Evolutionary conservation across 2,329 filamentous ascomycete genomes (phyloP).

Genomic region (Epichloe typhina): DNA sequence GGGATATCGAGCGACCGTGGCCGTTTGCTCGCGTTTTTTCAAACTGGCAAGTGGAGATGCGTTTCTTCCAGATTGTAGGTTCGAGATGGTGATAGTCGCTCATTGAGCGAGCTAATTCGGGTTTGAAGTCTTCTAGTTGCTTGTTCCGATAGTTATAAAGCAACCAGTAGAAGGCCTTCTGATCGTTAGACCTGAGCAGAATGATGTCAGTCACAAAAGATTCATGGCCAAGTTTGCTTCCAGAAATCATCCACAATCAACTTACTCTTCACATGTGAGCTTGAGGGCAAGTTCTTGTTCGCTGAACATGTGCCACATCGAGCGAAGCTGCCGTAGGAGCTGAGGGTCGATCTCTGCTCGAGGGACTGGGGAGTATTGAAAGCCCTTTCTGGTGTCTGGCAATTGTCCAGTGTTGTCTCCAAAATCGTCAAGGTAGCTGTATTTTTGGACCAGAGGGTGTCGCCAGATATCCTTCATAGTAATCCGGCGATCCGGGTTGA

Average conservation of each 20-base stretch:
- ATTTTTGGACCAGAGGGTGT: conserved; percentile 77
- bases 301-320: conserved; percentile 78
- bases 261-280: conserved; percentile 52
- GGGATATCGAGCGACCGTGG: conserved; percentile 41
- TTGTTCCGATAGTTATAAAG: conserved; percentile 71
- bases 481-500: conserved; percentile 68
- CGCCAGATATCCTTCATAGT: conserved; percentile 70
- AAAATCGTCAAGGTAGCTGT: conserved; percentile 59
- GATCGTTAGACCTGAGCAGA: conserved; percentile 59
- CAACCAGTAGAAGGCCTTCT: conserved; percentile 86
- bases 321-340: conserved; percentile 72
- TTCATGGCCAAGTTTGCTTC: background rate
- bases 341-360: conserved; percentile 64
- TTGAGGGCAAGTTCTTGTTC: conserved; percentile 58
- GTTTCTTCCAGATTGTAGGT: conserved; percentile 43
- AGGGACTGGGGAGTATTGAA: conserved; percentile 42
- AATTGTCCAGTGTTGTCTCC: conserved; percentile 41
- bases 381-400: conserved; percentile 46
- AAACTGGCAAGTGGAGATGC: conserved; percentile 50
- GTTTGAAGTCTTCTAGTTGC: conserved; percentile 76
- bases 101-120: conserved; percentile 66
- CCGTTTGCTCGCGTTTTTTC: conserved; percentile 31
- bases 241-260: conserved; percentile 8
- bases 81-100: conserved; percentile 82
- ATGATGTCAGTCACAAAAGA: conserved; percentile 15